phyloP scores from a whole-genome alignment of 176 grass and related monocot species.

The Eragrostis curvula region DNA sequence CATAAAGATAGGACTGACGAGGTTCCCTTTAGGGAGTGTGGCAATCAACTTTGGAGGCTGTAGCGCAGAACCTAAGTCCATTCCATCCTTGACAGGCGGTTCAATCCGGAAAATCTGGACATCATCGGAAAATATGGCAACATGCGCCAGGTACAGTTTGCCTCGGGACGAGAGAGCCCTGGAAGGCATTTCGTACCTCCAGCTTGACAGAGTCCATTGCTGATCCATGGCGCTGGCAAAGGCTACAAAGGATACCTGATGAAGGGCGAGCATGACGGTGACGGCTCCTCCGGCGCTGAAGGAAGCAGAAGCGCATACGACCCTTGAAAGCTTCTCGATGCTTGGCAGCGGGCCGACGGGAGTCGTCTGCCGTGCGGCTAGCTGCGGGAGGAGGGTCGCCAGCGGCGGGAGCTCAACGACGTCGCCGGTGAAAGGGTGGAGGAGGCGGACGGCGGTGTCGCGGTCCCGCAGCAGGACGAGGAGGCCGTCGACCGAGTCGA shows the following conservation, averaged over 20 bases:
- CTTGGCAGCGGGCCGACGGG: no score
- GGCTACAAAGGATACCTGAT: no score
- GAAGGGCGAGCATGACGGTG: no score
- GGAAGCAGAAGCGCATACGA: no score
- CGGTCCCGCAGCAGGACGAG: background rate
- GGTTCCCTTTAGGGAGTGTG: background rate
- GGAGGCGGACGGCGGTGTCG: background rate
- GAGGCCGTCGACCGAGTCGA: background rate
- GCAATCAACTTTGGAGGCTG: conserved; percentile 3
- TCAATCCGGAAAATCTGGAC: conserved; percentile 4
- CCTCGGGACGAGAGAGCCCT: no score
- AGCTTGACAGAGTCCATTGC: no score
- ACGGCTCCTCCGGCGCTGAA: no score
- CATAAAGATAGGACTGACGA: background rate
- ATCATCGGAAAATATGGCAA: no score
- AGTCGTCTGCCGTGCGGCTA: no score
- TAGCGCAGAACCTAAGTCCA: background rate
- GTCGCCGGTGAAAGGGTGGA: background rate
- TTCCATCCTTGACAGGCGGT: background rate
- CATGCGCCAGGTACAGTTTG: background rate
- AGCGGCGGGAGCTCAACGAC: background rate
- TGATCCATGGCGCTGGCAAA: no score
- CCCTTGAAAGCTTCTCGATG: no score
- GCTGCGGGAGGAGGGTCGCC: background rate
- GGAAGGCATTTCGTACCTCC: no score